Evolutionary conservation across 169 alveolate species (phyloP).

Genomic region (Eimeria necatrix): DNA sequence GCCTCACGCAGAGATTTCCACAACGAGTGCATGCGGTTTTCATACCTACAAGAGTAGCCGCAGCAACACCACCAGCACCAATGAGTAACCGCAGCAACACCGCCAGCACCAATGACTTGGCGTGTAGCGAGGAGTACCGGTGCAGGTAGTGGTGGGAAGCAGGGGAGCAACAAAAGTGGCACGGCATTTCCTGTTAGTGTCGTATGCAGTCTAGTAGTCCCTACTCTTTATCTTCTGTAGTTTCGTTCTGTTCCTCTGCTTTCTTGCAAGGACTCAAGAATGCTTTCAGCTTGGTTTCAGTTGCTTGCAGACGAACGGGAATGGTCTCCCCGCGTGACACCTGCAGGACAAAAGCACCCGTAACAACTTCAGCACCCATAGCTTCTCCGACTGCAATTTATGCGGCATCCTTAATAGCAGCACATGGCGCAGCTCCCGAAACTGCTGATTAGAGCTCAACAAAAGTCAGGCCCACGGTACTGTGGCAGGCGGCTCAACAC

Average conservation of each 20-base stretch:
- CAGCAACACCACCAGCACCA: background rate
- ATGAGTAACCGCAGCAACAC: background rate
- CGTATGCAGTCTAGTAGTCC: background rate
- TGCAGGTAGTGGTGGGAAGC: too few relatives aligned
- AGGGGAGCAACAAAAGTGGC: too few relatives aligned
- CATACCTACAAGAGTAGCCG: constrained; percentile 9
- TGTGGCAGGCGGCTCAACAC: too few relatives aligned
- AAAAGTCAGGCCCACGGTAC: too few relatives aligned
- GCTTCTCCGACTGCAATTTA: too few relatives aligned
- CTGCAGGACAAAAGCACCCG: background rate
- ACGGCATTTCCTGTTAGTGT: background rate
- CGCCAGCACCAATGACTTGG: background rate
- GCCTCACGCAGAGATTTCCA: constrained; percentile 23
- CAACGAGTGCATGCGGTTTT: background rate
- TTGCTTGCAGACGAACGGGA: background rate
- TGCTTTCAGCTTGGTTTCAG: constrained; percentile 2
- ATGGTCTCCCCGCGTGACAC: background rate
- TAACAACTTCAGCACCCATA: background rate
- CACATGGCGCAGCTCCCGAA: too few relatives aligned
- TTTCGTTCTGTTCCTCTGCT: background rate
- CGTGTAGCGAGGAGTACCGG: background rate
- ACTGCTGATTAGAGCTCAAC: too few relatives aligned
- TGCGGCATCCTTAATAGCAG: too few relatives aligned
- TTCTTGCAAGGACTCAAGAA: background rate
- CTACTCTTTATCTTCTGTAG: background rate